Percentiles rank a stretch among this genome's conserved stretches.
Evolutionary conservation across 2,329 filamentous ascomycete species (phyloP).

Genomic region (Colletotrichum navitas): DNA sequence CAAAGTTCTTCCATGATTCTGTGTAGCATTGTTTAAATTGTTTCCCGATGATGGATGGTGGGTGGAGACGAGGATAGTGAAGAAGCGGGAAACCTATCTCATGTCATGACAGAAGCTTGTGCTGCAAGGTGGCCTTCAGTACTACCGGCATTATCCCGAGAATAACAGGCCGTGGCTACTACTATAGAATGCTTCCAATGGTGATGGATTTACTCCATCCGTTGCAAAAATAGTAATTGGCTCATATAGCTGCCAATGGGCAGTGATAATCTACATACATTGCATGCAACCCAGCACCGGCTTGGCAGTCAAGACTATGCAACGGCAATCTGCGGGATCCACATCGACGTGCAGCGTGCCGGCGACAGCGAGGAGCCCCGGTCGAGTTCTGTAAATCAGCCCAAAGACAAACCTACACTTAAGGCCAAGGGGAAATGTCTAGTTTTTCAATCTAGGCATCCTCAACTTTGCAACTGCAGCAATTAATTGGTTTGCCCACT

Average conservation of each 20-base stretch:
- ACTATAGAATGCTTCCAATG: too few species aligned
- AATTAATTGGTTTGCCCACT: neutral
- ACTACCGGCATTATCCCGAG: neutral
- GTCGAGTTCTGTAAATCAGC: too few species aligned
- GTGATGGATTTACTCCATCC: neutral
- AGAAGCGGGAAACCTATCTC: neutral
- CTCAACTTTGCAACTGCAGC: neutral
- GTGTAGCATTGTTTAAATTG: neutral
- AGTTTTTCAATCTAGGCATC: accelerated
- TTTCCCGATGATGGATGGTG: neutral
- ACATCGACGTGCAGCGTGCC: neutral
- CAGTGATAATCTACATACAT: too few species aligned
- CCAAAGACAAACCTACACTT: too few species aligned
- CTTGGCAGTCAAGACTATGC: neutral
- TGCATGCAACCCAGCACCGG: neutral
- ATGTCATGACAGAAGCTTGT: too few species aligned
- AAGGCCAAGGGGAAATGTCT: too few species aligned
- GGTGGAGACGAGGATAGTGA: too few species aligned
- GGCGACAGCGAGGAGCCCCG: too few species aligned
- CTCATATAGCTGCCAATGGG: too few species aligned
- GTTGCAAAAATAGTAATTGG: neutral
- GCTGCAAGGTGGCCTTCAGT: neutral
- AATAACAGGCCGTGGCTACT: neutral
- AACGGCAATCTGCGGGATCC: conserved; percentile 1
- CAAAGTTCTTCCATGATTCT: too few species aligned